These are phyloP conservation scores for Alloteropsis semialata DNA, from an alignment of 176 grass and related monocot species.

Conservation along the genomic window DNA sequence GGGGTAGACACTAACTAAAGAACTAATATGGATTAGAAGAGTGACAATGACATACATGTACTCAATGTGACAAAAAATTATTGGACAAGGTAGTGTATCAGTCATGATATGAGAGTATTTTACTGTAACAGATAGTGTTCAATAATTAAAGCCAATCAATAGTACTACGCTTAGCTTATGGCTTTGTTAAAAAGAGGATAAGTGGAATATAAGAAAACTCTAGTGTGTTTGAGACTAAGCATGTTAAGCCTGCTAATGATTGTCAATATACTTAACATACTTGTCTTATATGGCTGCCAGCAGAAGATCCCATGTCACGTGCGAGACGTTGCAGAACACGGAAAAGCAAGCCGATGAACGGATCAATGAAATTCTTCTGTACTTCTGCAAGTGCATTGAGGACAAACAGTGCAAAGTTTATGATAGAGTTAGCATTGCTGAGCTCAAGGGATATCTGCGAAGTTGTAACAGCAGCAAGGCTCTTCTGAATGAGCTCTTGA, in stretches of 20 bases:
- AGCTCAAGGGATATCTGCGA: slow-evolving; percentile 85
- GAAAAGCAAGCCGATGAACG: slow-evolving; percentile 76
- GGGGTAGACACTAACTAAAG: neutral
- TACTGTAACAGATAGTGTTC: neutral
- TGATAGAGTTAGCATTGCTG: slow-evolving; percentile 78
- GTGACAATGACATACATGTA: neutral
- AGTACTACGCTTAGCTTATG: neutral
- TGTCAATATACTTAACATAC: slow-evolving; percentile 36
- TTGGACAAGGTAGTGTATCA: neutral
- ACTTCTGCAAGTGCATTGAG: slow-evolving; percentile 87
- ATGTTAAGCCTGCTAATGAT: neutral
- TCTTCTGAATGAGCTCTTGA: slow-evolving; percentile 84
- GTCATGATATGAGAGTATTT: neutral
- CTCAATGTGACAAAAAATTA: neutral
- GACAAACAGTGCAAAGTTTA: slow-evolving; percentile 86
- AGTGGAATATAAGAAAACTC: slow-evolving; percentile 3
- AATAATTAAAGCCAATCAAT: slow-evolving; percentile 8
- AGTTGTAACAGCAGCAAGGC: slow-evolving; percentile 77
- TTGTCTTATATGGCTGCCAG: slow-evolving; percentile 70
- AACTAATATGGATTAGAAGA: neutral
- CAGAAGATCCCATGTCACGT: slow-evolving; percentile 90
- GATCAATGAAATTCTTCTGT: slow-evolving; percentile 89
- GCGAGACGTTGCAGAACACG: slow-evolving; percentile 87
- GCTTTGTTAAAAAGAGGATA: neutral
- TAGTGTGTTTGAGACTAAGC: neutral